Base-by-base conservation (phyloP, 75 land plant genomes). In the Selaginella tamariscina region DNA sequence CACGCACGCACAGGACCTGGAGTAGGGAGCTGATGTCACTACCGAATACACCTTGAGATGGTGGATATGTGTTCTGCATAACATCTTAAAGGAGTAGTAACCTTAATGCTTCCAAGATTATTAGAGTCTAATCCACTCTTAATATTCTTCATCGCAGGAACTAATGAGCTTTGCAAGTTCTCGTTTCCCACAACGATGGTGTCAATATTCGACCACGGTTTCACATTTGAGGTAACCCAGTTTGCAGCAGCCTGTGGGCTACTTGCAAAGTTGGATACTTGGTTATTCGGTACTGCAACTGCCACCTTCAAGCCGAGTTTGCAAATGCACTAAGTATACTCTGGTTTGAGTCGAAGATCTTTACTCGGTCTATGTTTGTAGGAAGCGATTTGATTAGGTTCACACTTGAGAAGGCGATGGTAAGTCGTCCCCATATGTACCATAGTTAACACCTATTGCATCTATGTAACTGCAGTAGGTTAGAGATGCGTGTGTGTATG, bases 71-170 rank as follows among this genome's bases (percentile, higher is more conserved):
- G 26, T 5, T 23, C 18, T 21, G 8, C 21, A n/a, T 9, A 21
- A 26, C 18, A 49, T 49, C 54, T 49, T 8, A 59, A 8, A 2
- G 62, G 24, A n/a, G 62, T 59, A 2, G 62, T 59, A 26, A 59
- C 62, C 27, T 21, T 23, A n/a, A 59, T 59, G 23, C 23, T 59
- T 21, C 26, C 8, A 9, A 59, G n/a, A n/a, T 59, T 59, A 23
- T n/a, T 21, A 2, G 23, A 2, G n/a, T 23, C 27, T 9, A 59
- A 21, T 2, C n/a, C 62, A 21, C 27, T 59, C 26, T 23, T 59
- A 21, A 59, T 59, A n/a, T 59, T 21, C 21, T n/a, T 59, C 62
- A 59, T 59, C 8, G 62, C 62, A 8, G 62, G 62, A 26, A 59
- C 62, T 23, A 59, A 21, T 8, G 8, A 2, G 62, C 8, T 59